Conservation (phyloP, 257 asterid species). For the Haberlea rhodopensis region DNA sequence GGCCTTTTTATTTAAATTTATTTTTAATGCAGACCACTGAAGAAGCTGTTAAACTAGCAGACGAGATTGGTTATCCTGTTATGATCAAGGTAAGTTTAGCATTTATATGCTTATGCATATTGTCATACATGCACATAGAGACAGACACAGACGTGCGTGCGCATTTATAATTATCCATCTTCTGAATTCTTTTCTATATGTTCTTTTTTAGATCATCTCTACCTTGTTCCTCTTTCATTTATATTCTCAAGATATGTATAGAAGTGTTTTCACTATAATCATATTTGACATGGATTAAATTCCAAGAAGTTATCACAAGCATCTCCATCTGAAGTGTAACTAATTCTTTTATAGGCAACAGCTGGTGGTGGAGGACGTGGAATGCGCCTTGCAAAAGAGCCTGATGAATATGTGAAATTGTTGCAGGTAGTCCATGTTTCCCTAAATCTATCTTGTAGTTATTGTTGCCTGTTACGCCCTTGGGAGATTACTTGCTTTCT, state of each 20-base stretch:
- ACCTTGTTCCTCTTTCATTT: not conserved
- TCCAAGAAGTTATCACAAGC: not conserved
- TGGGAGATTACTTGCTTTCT: not conserved
- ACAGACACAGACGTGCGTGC: not conserved
- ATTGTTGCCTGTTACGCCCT: conserved; percentile 2
- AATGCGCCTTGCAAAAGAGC: conserved; percentile 97
- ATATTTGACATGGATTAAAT: conserved; percentile 20
- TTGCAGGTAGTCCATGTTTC: conserved; percentile 64
- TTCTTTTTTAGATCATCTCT: not conserved
- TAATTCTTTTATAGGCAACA: conserved; percentile 65
- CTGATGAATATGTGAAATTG: conserved; percentile 87
- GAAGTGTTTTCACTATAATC: not conserved
- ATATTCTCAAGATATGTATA: not conserved
- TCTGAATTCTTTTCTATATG: conserved; percentile 7
- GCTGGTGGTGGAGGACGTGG: conserved; percentile 99
- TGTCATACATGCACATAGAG: not conserved
- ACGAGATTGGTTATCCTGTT: conserved; percentile 86
- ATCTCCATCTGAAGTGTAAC: conserved; percentile 22
- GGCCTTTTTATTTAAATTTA: conserved; percentile 14
- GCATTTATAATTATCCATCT: conserved; percentile 17
- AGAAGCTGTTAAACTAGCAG: conserved; percentile 82
- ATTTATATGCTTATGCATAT: not conserved
- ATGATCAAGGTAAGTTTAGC: conserved; percentile 82
- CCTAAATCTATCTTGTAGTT: conserved; percentile 6
- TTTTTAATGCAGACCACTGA: conserved; percentile 67